phyloP scores from a whole-genome alignment of 176 grass and related monocot genomes.

The Otatea glauca region DNA sequence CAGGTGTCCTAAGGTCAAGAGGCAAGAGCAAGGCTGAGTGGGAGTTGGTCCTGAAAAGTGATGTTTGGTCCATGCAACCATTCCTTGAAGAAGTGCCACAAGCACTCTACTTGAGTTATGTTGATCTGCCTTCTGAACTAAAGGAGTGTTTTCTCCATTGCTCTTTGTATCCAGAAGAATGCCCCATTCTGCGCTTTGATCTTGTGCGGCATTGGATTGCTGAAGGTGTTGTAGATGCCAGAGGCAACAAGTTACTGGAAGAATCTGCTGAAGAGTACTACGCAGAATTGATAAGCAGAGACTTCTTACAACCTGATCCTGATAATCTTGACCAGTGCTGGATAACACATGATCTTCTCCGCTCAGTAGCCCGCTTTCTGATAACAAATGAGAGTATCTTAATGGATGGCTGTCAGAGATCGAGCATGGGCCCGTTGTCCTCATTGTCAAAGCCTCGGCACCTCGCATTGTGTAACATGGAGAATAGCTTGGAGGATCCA shows the following conservation, averaged over 20 bases:
- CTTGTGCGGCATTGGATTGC: conserved; percentile 74
- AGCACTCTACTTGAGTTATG: conserved; percentile 71
- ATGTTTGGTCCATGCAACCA: conserved; percentile 55
- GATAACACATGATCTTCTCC: conserved; percentile 70
- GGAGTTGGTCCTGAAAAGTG: conserved; percentile 62
- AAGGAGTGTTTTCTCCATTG: conserved; percentile 89
- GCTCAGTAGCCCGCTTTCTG: conserved; percentile 55
- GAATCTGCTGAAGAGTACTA: conserved; percentile 74
- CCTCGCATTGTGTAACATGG: conserved; percentile 61
- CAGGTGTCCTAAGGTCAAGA: conserved; percentile 62
- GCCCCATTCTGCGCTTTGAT: conserved; percentile 49
- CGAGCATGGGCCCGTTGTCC: conserved; percentile 34
- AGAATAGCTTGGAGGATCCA: conserved; percentile 46
- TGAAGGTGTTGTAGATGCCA: conserved; percentile 64
- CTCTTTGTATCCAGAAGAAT: conserved; percentile 71
- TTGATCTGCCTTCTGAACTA: conserved; percentile 68
- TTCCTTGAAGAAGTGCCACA: conserved; percentile 58
- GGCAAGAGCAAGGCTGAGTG: conserved; percentile 54
- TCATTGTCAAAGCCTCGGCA: conserved; percentile 60
- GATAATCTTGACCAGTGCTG: conserved; percentile 57
- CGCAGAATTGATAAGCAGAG: conserved; percentile 66
- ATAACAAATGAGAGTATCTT: conserved; percentile 71
- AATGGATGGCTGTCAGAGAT: conserved; percentile 52
- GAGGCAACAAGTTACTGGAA: conserved; percentile 47
- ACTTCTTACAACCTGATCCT: conserved; percentile 64